These are phyloP conservation scores for Litsea cubeba DNA, from an alignment of 164 flowering plant species.

Conservation along the genomic window DNA sequence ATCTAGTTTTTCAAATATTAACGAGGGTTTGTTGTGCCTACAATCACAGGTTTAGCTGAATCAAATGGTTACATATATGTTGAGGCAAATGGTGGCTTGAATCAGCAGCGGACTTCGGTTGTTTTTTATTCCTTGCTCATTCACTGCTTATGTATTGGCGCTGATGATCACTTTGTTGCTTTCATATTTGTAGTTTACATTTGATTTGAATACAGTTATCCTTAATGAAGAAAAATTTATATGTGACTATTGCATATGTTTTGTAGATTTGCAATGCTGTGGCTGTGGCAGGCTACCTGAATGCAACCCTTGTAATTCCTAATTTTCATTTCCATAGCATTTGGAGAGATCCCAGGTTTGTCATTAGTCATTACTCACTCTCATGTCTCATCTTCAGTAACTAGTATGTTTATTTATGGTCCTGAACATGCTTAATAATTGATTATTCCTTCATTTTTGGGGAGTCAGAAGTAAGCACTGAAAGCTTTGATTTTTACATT, in stretches of 20 bases:
- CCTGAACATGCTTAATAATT: too few relatives aligned
- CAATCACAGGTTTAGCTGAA: constrained; percentile 64
- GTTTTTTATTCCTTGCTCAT: constrained; percentile 16
- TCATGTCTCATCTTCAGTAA: neutral
- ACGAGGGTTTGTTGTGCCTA: constrained; percentile 8
- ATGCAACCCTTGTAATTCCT: constrained; percentile 97
- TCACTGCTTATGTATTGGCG: too few relatives aligned
- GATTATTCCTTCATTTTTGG: too few relatives aligned
- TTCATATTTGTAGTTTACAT: too few relatives aligned
- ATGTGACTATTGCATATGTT: neutral
- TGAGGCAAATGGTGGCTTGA: constrained; percentile 98
- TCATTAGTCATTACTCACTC: neutral
- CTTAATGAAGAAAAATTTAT: neutral
- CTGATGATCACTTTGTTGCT: too few relatives aligned
- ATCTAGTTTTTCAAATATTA: neutral
- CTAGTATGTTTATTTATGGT: too few relatives aligned
- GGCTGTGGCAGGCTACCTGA: constrained; percentile 93
- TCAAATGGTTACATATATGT: constrained; percentile 89
- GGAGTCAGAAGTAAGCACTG: too few relatives aligned
- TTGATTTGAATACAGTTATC: neutral
- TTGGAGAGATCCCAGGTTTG: constrained; percentile 98
- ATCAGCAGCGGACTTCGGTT: constrained; percentile 97
- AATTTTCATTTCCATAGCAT: constrained; percentile 91
- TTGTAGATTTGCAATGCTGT: constrained; percentile 98
- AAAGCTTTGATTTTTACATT: too few relatives aligned